Evolutionary conservation across 306 rosid species (phyloP).

Genomic region (Cicer chorassanicum): DNA sequence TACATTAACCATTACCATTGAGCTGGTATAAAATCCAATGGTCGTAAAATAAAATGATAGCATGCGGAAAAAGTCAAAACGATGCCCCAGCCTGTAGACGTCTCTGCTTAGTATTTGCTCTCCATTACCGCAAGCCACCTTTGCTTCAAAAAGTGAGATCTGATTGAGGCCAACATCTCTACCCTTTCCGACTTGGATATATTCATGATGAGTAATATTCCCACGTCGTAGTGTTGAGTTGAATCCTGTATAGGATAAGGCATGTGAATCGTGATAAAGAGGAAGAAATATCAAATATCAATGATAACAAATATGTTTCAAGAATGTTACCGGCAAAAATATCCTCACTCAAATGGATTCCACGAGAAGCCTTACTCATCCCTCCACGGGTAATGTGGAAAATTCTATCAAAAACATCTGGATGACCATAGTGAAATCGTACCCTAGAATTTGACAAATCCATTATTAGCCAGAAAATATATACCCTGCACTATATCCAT

Average conservation of each 20-base stretch:
- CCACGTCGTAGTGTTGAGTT: conserved; percentile 92
- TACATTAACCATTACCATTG: conserved; percentile 69
- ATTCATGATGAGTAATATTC: conserved; percentile 93
- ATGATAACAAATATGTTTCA: conserved; percentile 31
- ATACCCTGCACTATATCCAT: conserved; percentile 15
- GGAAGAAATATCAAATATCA: conserved; percentile 33
- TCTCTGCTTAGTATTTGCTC: conserved; percentile 94
- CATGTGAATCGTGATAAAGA: conserved; percentile 34
- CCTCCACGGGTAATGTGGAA: conserved; percentile 99
- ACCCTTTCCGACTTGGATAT: conserved; percentile 97
- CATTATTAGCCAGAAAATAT: conserved; percentile 34
- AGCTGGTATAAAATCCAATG: conserved; percentile 80
- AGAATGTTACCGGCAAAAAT: conserved; percentile 88
- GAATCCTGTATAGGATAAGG: conserved; percentile 61
- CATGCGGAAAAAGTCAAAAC: conserved; percentile 99
- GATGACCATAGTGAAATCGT: conserved; percentile 99
- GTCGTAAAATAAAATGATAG: conserved; percentile 86
- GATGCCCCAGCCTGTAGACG: conserved; percentile 91
- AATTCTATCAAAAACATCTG: conserved; percentile 95
- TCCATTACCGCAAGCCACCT: conserved; percentile 97
- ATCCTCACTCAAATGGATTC: conserved; percentile 94
- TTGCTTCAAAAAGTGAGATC: conserved; percentile 95
- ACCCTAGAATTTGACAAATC: conserved; percentile 65
- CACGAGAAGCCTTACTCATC: conserved; percentile 97
- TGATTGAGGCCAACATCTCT: conserved; percentile 98